Evolutionary conservation across 1,284 basidiomycete species (phyloP), one percentile per base, ranked within the genome.

Genomic region (Pterulicium gracile): DNA sequence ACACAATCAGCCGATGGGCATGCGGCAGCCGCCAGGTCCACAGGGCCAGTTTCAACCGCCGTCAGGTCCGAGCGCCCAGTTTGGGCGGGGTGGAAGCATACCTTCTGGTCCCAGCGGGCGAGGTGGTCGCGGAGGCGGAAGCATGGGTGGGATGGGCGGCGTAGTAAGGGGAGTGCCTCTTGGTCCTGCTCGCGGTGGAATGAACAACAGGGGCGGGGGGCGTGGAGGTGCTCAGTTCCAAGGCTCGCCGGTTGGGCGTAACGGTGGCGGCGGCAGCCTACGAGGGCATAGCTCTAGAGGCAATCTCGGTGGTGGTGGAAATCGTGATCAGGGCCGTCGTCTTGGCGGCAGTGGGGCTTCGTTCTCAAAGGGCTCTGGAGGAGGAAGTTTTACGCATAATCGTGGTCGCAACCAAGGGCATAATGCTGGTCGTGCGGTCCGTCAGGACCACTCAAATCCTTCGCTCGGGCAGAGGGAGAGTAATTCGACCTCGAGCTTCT

Each of bases 211-310:
- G 52, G 52, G 64, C 48, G 61, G 67, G 49, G 50, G 58, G 13
- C 55, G 52, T 18, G 43, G 20, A 17, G 43, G 62, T 20, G 61
- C 64, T 53, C 59, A n/a, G 7, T 58, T 19, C 64, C 62, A 19
- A 47, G 53, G 40, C 55, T 51, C 62, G 10, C 57, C 56, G 34
- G 60, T 60, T 3, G 55, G 36, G 36, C 43, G 47, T 18, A 42
- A 46, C 20, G 48, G 48, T 32, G 50, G 54, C n/a, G 44, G 47
- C 24, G 46, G 64, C 42, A 49, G 66, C 10, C 56, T 79, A 51
- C 70, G 82, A 49, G 73, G 75, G 34, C 81, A 83, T 54, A 67
- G 70, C 27, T 79, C 79, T 58, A 66, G 67, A 51, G 69, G 61
- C 19, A 20, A 7, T 58, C 66, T 54, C 55, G 55, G 50, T 52